A percentile compares a stretch with the other conserved stretches of the same genome.
Conservation (phyloP, 1,139 yeast genomes). For the Pichia sorboxylosa region DNA sequence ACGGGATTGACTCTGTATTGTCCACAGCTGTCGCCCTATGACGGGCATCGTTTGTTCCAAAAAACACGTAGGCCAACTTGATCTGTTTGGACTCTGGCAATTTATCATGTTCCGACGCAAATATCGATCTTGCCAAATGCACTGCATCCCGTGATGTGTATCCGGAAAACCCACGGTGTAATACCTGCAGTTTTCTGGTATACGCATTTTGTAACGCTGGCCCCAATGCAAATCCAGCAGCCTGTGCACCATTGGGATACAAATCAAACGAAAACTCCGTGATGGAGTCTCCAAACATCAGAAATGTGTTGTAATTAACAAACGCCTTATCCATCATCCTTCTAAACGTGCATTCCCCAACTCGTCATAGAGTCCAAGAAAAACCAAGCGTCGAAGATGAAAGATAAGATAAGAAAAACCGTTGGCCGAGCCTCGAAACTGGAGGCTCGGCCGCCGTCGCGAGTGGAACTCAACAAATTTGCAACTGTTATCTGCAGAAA, state of each 20-base stretch:
- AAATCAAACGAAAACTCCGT: conserved; percentile 41
- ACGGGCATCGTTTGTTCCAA: conserved; percentile 70
- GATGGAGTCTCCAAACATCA: conserved; percentile 62
- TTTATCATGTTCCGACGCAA: conserved; percentile 32
- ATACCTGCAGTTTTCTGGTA: conserved; percentile 40
- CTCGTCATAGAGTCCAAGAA: too few species aligned
- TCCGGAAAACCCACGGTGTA: conserved; percentile 54
- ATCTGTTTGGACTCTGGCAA: conserved; percentile 22
- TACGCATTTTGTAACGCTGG: conserved; percentile 40
- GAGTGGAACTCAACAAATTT: too few species aligned
- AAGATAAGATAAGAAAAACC: too few species aligned
- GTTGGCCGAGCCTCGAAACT: too few species aligned
- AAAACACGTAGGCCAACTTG: conserved; percentile 39
- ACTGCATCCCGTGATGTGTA: conserved; percentile 46
- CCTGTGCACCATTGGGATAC: conserved; percentile 8
- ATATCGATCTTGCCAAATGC: conserved; percentile 34
- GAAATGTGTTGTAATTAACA: conserved; percentile 28
- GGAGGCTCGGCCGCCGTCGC: too few species aligned
- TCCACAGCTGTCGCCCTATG: conserved; percentile 17
- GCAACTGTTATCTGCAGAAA: too few species aligned
- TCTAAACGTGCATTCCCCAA: too few species aligned
- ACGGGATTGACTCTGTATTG: conserved; percentile 42
- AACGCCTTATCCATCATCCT: too few species aligned
- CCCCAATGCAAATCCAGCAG: conserved; percentile 35
- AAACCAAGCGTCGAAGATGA: too few species aligned